Evolutionary conservation across 2,329 filamentous ascomycete genomes (phyloP).

Genomic region (Drechslera avenae): DNA sequence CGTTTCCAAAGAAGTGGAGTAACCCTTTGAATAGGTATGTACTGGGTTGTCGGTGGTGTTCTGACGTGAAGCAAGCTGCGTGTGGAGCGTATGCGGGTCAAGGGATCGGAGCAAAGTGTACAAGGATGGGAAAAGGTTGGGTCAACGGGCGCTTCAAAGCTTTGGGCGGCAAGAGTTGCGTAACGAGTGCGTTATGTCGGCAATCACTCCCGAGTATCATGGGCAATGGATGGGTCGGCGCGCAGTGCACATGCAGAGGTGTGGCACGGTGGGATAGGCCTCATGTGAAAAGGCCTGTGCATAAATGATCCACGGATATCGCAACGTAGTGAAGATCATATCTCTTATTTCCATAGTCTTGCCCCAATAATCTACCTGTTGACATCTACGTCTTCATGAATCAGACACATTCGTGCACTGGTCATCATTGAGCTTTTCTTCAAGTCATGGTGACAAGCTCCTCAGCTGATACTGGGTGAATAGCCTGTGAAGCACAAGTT

Average conservation of each 20-base stretch:
- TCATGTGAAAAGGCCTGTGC: neutral
- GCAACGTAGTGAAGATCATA: neutral
- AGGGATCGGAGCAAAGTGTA: too few relatives aligned
- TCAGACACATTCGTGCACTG: neutral
- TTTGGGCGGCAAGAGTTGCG: too few relatives aligned
- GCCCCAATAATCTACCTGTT: neutral
- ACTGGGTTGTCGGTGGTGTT: too few relatives aligned
- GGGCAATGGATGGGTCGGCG: neutral
- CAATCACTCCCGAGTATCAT: neutral
- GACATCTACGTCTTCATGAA: neutral
- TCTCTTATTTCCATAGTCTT: neutral
- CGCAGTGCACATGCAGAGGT: neutral
- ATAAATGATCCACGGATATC: too few relatives aligned
- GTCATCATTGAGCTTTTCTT: neutral
- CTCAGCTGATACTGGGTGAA: constrained; percentile 48
- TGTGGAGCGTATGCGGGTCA: too few relatives aligned
- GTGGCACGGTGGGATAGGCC: neutral
- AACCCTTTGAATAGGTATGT: too few relatives aligned
- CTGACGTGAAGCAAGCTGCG: too few relatives aligned
- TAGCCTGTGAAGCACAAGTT: constrained; percentile 33
- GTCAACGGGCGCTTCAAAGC: too few relatives aligned
- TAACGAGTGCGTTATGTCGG: neutral
- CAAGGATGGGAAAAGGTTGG: too few relatives aligned
- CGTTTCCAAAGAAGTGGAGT: too few relatives aligned
- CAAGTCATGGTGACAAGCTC: constrained; percentile 37